phyloP scores from a whole-genome alignment of 73 alveolate species.

The Tetrahymena malaccensis region DNA sequence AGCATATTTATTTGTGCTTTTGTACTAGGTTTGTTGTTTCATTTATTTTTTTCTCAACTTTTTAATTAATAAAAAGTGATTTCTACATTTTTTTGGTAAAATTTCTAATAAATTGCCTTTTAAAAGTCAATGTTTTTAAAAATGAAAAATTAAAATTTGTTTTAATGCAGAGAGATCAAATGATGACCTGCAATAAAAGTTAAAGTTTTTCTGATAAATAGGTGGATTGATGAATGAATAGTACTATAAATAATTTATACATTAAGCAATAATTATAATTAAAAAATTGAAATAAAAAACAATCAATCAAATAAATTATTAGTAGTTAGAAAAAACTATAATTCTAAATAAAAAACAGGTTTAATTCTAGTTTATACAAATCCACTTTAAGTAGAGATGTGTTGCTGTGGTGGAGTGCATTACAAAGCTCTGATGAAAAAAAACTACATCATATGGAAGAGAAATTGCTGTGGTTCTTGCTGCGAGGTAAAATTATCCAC shows the following conservation, averaged over 20 bases:
- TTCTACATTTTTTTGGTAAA: not conserved
- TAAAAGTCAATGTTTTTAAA: not conserved
- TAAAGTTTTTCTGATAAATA: not conserved
- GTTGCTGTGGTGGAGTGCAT: not conserved
- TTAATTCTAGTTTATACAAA: not conserved
- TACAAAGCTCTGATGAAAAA: conserved; percentile 69
- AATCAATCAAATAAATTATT: not conserved
- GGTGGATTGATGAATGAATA: no score
- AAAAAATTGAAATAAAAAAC: not conserved
- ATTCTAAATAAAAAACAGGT: not conserved
- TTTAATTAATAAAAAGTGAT: not conserved
- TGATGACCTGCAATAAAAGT: not conserved
- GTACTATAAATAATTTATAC: not conserved
- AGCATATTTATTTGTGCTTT: no score
- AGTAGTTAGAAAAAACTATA: not conserved
- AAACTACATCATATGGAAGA: conserved; percentile 79
- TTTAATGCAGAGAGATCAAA: not conserved
- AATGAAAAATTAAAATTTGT: no score
- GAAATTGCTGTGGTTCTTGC: conserved; percentile 66
- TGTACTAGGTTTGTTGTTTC: no score
- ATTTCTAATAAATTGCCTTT: not conserved
- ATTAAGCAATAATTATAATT: not conserved
- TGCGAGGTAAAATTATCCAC: conserved; percentile 74
- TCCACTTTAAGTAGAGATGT: not conserved
- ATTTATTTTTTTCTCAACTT: no score